Evolutionary conservation across 2,329 filamentous ascomycete species (phyloP), one percentile per base, ranked within the genome.

Genomic region (Epichloe amarillans): DNA sequence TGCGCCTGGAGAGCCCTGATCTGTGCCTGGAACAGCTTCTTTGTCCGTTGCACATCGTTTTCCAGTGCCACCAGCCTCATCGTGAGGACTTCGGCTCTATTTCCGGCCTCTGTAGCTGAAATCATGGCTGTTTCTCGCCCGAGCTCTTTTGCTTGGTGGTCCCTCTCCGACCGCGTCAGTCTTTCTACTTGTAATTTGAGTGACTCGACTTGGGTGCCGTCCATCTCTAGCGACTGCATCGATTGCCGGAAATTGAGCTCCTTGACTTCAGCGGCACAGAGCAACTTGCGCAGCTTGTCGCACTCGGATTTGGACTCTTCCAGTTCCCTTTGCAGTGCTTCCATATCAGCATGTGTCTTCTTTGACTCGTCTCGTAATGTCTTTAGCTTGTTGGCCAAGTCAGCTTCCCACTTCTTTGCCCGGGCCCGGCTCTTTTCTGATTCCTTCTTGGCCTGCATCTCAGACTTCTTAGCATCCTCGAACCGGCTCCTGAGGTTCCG

Each of bases 391-490:
- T 73, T 72, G 46, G 77, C 79, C 35, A 89, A 71, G 57, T 88
- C 83, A 2, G 74, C 77, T 60, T 91, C 87, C 77, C 85, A 86
- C 62, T 87, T 90, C 67, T 87, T 87, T 1, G 83, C 77, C 57
- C 89, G 76, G 39, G 77, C 80, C 36, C 86, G 80, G 43, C 83
- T 83, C 57, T 81, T 84, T 53, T 87, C 80, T 0, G 80, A 82
- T 58, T 90, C 86, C 55, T 80, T 84, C 59, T 82, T 83, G 47
- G 84, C 75, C 60, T 86, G 82, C 53, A 79, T 72, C 63, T 87
- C 84, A 2, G 77, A 71, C 57, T 83, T 80, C 59, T 86, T 86
- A 2, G 84, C 82, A 51, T 88, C 85, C 50, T 85, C 81, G 8
- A 88, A 74, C 49, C 85, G 83, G 50, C 80, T 79, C 62, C 84